Evolutionary conservation across 2,329 filamentous ascomycete genomes (phyloP), one percentile per base, ranked within the genome.

Genomic region (Microdochium paspali): DNA sequence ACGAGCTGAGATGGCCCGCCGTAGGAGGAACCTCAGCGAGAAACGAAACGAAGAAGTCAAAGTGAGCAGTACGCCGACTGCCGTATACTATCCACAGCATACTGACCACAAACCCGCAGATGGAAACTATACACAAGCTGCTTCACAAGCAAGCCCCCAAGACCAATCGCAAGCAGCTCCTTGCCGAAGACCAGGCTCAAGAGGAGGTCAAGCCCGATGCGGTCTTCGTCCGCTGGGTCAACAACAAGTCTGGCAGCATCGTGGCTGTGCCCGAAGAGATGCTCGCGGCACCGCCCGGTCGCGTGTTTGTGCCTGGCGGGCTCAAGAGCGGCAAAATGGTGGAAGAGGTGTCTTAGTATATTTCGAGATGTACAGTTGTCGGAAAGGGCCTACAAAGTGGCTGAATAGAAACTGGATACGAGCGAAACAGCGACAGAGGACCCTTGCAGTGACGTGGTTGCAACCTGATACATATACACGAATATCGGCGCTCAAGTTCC

Each of bases 51-150:
- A 82, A 51, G 78, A 82, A 64, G 77, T 82, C 61, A 81, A 80
- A 72, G 77, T 75, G 67, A 47, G 64, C 21, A 12, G n/a, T n/a
- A 13, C 13, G 13, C 25, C 12, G 15, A 21, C n/a, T 32, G 12
- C 7, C 18, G 13, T 15, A 18, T 10, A 28, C 15, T 35, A 3
- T 21, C 10, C 24, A 24, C 10, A 3, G 24, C 13, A 12, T 18
- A 26, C 10, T 51, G 46, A 50, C 44, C 28, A 42, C 20, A 44
- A 3, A 5, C 6, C 49, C 23, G 49, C 55, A 90, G 86, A 87
- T 89, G 78, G 87, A 91, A 71, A 93, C 87, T 0, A 91, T 93
- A 76, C 90, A 93, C 71, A 90, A 90, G 58, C 80, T 93, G 2
- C 79, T 93, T 46, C 90, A 90, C 66, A 90, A 90, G 61, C 87